Evolutionary conservation across 2,329 filamentous ascomycete species (phyloP).

Genomic region (Dissoconium aciculare): DNA sequence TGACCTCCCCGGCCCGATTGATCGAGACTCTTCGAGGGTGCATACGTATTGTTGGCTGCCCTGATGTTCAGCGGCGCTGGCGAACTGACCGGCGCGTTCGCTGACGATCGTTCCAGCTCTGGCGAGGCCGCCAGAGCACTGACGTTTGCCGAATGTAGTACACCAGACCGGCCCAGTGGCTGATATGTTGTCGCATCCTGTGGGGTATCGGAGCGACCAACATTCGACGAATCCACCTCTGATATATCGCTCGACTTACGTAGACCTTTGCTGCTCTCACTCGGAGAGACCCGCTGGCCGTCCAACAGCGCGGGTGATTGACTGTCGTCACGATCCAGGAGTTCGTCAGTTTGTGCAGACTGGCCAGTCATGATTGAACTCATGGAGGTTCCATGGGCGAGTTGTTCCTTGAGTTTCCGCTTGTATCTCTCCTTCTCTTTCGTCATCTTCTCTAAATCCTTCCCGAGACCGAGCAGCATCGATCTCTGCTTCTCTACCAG

Average conservation of each 20-base stretch:
- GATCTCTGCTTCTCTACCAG: conserved; percentile 90
- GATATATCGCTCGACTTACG: conserved; percentile 19
- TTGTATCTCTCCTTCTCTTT: conserved; percentile 93
- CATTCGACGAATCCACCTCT: conserved; percentile 9
- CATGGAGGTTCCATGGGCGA: conserved; percentile 29
- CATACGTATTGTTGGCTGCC: no score
- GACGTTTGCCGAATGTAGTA: no score
- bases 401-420: conserved; percentile 70
- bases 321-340: background rate
- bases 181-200: conserved; percentile 16
- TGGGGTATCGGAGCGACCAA: conserved; percentile 20
- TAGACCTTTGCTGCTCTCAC: conserved; percentile 17
- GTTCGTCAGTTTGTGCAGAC: background rate
- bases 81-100: no score
- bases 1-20: no score
- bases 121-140: no score
- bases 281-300: conserved; percentile 5
- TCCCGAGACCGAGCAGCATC: conserved; percentile 87
- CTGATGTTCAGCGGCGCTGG: no score
- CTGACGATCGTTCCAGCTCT: no score
- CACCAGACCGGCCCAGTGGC: no score
- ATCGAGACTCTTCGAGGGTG: no score
- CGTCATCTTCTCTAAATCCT: conserved; percentile 75
- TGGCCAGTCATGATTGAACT: conserved; percentile 2
- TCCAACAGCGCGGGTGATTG: background rate